Conservation (phyloP, 139 green algal genomes). For the Auxenochlorella pyrenoidosa region DNA sequence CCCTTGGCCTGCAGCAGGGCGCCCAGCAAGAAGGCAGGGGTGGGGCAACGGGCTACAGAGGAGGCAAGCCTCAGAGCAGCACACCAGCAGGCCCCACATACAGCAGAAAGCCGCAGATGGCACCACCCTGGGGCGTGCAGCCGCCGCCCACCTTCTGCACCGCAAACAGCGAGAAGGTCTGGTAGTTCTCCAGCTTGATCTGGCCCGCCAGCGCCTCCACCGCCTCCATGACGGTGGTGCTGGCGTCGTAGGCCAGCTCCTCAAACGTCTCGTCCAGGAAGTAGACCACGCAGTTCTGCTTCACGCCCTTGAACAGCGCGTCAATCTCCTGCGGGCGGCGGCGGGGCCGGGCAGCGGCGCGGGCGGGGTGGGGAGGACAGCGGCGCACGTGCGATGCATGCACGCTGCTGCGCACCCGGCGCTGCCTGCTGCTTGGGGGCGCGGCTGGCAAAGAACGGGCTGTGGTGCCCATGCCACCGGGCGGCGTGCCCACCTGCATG, state of each 20-base stretch:
- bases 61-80: background rate
- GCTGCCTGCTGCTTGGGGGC: too few relatives aligned
- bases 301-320: slow-evolving; percentile 70
- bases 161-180: slow-evolving; percentile 97
- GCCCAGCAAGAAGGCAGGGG: too few relatives aligned
- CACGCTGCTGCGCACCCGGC: too few relatives aligned
- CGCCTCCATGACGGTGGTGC: slow-evolving; percentile 90
- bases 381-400: too few relatives aligned
- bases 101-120: background rate
- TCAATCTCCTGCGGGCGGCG: slow-evolving; percentile 78
- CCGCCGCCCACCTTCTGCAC: slow-evolving; percentile 50
- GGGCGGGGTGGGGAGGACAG: too few relatives aligned
- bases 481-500: slow-evolving; percentile 1
- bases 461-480: too few relatives aligned
- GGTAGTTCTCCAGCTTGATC: slow-evolving; percentile 94
- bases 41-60: too few relatives aligned
- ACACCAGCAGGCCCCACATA: background rate
- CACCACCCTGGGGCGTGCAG: too few relatives aligned
- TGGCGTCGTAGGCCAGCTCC: slow-evolving; percentile 91
- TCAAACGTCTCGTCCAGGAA: slow-evolving; percentile 98
- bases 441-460: too few relatives aligned
- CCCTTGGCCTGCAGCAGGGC: slow-evolving; percentile 45
- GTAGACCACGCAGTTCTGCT: slow-evolving; percentile 87
- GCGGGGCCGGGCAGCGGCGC: background rate
- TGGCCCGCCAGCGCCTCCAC: slow-evolving; percentile 86